Percentiles rank a stretch among this genome's conserved stretches.
Evolutionary conservation across 1,139 yeast species (phyloP).

Genomic region (Taiozyma sp.): DNA sequence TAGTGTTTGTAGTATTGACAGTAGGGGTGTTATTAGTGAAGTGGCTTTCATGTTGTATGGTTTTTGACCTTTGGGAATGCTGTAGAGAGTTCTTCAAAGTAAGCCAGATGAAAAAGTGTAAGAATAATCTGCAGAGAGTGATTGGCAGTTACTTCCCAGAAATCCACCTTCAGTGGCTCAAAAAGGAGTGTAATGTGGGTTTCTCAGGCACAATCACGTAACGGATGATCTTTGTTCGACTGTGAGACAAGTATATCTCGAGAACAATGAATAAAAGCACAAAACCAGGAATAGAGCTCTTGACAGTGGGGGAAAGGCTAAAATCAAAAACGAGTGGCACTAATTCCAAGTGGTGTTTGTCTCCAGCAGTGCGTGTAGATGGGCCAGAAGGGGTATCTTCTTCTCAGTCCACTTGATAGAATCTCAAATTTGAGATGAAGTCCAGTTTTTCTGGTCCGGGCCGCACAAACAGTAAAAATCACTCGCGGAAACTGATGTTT

Average conservation of each 20-base stretch:
- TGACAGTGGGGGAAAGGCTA: background rate
- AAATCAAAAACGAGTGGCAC: background rate
- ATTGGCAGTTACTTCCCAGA: background rate
- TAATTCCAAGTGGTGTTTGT: background rate
- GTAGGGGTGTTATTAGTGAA: background rate
- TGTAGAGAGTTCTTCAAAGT: background rate
- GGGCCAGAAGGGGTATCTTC: background rate
- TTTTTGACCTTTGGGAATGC: background rate
- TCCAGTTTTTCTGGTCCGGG: background rate
- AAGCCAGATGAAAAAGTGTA: background rate
- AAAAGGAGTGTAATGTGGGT: background rate
- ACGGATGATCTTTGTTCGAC: background rate
- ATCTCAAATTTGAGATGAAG: background rate
- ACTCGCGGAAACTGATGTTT: background rate
- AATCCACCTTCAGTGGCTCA: background rate
- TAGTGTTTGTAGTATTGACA: background rate
- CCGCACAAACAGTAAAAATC: background rate
- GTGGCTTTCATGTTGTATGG: background rate
- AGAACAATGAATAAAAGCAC: background rate
- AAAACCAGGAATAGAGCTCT: background rate
- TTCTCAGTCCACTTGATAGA: background rate
- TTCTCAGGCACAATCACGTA: background rate
- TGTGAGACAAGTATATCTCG: background rate
- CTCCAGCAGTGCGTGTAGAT: background rate
- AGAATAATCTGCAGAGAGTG: background rate